Base-by-base conservation (phyloP, 306 rosid species). In the Corylus avellana region DNA sequence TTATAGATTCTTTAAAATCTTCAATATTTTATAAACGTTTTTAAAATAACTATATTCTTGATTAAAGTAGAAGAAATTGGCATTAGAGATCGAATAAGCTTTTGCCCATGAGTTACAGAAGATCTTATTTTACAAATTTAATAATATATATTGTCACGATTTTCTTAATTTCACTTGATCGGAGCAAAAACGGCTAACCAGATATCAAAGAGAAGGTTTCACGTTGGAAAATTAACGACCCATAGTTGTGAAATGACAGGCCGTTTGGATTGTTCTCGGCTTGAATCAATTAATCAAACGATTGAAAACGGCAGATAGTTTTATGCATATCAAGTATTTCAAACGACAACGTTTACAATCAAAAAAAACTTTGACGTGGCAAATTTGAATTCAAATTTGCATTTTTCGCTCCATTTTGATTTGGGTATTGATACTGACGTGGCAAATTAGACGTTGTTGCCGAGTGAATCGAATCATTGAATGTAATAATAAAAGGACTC, bases 331-430 rank as follows among this genome's bases (percentile, higher is more conserved):
- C 53, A 49, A 49, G 53, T 8, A 13, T 7, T 12, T 35, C n/a
- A 32, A 67, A 67, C 16, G 51, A 42, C 27, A 42, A 42, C 72
- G 18, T 18, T 67, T 4, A 7, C 64, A 55, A 20, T 70, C 63
- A 49, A 22, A 49, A 58, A 35, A 22, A 20, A 69, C 49, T 35
- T 50, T 25, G 79, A 63, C 79, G 58, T 71, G 86, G 83, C 84
- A 81, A 79, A 85, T 80, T 91, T 85, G 89, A 90, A 92, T 72
- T 68, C 20, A 74, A 14, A 4, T 14, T 11, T 27, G 46, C 4
- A 5, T 42, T 39, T 32, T 79, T 92, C 91, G 92, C 93, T 86
- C 92, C 87, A 55, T 44, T 44, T 32, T 12, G 49, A 64, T 44
- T 32, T 12, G 49, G 70, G 75, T 22, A 1, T 53, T 62, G 75